phyloP scores from a whole-genome alignment of 176 grass and related monocot genomes.

The Eleusine indica region DNA sequence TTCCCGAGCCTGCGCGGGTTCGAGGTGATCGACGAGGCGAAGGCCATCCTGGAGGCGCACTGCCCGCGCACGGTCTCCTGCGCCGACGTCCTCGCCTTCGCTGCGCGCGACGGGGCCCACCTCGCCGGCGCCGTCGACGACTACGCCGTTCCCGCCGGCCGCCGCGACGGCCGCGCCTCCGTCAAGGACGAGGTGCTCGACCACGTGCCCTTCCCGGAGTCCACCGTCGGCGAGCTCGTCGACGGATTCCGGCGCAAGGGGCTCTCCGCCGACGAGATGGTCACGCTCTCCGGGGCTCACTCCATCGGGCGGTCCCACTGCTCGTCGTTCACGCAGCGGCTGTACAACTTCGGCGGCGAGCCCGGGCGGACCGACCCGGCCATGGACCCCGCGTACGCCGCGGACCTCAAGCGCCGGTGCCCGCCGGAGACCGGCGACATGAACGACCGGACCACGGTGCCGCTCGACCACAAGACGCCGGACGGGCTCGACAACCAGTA shows the following conservation, averaged over 20 bases:
- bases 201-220: slow-evolving; percentile 26
- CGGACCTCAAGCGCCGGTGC: slow-evolving; percentile 42
- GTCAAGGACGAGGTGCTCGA: slow-evolving; percentile 6
- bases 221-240: slow-evolving; percentile 31
- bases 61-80: slow-evolving; percentile 55
- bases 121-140: slow-evolving; percentile 54
- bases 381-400: slow-evolving; percentile 28
- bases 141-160: slow-evolving; percentile 52
- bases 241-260: slow-evolving; percentile 38
- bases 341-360: slow-evolving; percentile 21
- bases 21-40: slow-evolving; percentile 50
- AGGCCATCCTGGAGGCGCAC: slow-evolving; percentile 38
- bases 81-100: slow-evolving; percentile 48
- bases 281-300: slow-evolving; percentile 53
- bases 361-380: slow-evolving; percentile 31
- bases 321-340: slow-evolving; percentile 21
- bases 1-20: slow-evolving; percentile 51
- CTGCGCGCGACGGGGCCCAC: slow-evolving; percentile 45
- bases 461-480: slow-evolving; percentile 30
- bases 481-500: slow-evolving; percentile 50
- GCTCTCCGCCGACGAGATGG: slow-evolving; percentile 34
- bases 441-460: slow-evolving; percentile 23
- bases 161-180: slow-evolving; percentile 54
- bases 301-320: slow-evolving; percentile 51
- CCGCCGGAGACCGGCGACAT: slow-evolving; percentile 16